A percentile compares a stretch with the other conserved stretches of the same genome.
phyloP scores from a whole-genome alignment of 2,329 filamentous ascomycete genomes.

The Curvularia lunata region DNA sequence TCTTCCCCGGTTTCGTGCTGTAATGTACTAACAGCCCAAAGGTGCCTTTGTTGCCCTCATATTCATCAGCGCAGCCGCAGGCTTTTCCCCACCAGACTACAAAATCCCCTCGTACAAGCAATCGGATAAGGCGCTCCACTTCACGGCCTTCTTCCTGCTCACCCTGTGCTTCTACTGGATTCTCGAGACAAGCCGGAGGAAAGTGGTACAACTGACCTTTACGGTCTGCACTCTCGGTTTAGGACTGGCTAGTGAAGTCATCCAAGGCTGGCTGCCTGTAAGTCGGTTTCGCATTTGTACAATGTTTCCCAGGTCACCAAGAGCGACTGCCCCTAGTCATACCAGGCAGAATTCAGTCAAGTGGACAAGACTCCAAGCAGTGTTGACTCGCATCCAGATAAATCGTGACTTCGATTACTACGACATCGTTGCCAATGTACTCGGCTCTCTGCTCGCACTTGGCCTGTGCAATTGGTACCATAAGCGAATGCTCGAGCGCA shows the following conservation, averaged over 20 bases:
- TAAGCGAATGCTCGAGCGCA: constrained; percentile 90
- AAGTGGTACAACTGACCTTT: constrained; percentile 82
- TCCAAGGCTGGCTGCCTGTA: constrained; percentile 73
- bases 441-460: constrained; percentile 75
- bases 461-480: constrained; percentile 89
- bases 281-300: constrained; percentile 19
- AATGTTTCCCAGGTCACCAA: not conserved
- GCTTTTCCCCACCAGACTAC: constrained; percentile 65
- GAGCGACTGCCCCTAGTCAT: too few species aligned
- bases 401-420: constrained; percentile 71
- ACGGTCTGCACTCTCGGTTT: constrained; percentile 76
- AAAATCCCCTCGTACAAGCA: constrained; percentile 68
- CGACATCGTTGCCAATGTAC: constrained; percentile 86
- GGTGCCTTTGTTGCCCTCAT: constrained; percentile 62
- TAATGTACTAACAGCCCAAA: constrained; percentile 23
- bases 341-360: too few species aligned
- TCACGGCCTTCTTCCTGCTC: constrained; percentile 86
- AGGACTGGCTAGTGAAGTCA: constrained; percentile 75
- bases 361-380: not conserved
- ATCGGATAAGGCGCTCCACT: constrained; percentile 85
- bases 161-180: constrained; percentile 96
- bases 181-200: constrained; percentile 85
- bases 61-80: constrained; percentile 72
- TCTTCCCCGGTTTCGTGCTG: not conserved
- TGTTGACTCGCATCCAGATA: constrained; percentile 45